Evolutionary conservation across 139 green algal species (phyloP).

Genomic region (Limnomonas spitsbergensis): DNA sequence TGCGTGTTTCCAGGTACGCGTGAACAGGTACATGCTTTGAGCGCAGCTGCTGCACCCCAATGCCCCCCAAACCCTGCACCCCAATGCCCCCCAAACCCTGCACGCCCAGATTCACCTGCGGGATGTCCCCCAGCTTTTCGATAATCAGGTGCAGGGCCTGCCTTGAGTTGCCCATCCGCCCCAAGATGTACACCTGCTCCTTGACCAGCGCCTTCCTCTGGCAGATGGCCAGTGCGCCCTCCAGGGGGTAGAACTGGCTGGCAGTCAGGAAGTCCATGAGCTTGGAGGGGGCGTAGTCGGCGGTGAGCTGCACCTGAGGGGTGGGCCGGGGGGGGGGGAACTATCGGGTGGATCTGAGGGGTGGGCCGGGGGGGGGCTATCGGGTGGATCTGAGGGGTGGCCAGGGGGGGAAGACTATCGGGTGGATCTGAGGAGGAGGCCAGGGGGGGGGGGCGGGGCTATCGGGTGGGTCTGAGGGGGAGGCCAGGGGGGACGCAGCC

Average conservation of each 20-base stretch:
- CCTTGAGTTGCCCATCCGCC: conserved; percentile 78
- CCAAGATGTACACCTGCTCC: conserved; percentile 87
- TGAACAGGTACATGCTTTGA: too few relatives aligned
- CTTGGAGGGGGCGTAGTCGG: conserved; percentile 65
- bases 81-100: too few relatives aligned
- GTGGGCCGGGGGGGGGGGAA: neutral
- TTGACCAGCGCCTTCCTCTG: conserved; percentile 55
- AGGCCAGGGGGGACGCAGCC: too few relatives aligned
- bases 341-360: neutral
- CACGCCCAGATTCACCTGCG: conserved; percentile 53
- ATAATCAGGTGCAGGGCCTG: conserved; percentile 88
- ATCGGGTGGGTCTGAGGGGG: too few relatives aligned
- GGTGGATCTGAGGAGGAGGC: neutral
- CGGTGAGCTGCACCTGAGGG: conserved; percentile 74
- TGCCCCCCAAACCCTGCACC: too few relatives aligned
- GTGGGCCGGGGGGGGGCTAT: neutral
- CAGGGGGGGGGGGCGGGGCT: neutral
- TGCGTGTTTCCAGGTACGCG: too few relatives aligned
- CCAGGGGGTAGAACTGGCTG: conserved; percentile 78
- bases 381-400: neutral
- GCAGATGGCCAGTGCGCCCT: conserved; percentile 73
- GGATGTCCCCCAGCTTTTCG: conserved; percentile 76
- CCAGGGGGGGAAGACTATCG: neutral
- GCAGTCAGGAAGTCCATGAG: conserved; percentile 80
- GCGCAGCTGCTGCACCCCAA: too few relatives aligned